Evolutionary conservation across 768 basidiomycete genomes (phyloP).

Genomic region (Psilocybe cyanescens): DNA sequence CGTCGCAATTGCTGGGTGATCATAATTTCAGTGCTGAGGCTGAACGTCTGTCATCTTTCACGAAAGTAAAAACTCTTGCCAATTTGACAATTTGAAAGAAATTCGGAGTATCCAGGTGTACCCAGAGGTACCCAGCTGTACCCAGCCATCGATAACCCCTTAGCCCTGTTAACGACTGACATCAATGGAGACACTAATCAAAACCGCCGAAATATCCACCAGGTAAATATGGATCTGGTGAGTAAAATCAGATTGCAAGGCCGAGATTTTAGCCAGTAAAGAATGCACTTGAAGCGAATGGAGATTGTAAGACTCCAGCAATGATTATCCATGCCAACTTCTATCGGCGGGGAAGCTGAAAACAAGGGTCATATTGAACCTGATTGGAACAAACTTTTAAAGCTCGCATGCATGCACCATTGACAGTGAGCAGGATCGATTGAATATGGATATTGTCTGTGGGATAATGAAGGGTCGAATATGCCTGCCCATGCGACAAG

Average conservation of each 20-base stretch:
- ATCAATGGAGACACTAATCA: not conserved
- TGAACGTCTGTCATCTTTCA: too few relatives aligned
- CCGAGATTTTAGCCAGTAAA: not conserved
- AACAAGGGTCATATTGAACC: not conserved
- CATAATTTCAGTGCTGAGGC: too few relatives aligned
- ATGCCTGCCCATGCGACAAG: constrained; percentile 11
- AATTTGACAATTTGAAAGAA: too few relatives aligned
- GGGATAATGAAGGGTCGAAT: constrained; percentile 6
- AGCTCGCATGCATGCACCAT: constrained; percentile 4
- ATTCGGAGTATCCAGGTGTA: too few relatives aligned
- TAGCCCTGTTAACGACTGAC: not conserved
- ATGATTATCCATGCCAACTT: not conserved
- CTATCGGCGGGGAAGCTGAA: constrained; percentile 9
- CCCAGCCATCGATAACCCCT: too few relatives aligned
- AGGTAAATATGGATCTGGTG: not conserved
- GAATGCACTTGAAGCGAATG: not conserved
- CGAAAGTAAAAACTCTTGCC: too few relatives aligned
- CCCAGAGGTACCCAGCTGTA: too few relatives aligned
- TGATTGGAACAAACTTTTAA: constrained; percentile 10
- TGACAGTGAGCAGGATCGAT: constrained; percentile 9
- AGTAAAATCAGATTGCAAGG: not conserved
- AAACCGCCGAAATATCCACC: not conserved
- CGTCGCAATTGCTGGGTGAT: too few relatives aligned
- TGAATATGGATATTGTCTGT: not conserved
- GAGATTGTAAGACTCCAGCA: not conserved